Evolutionary conservation across 331 rosid genomes (phyloP).

Genomic region (Acacia pycnantha): DNA sequence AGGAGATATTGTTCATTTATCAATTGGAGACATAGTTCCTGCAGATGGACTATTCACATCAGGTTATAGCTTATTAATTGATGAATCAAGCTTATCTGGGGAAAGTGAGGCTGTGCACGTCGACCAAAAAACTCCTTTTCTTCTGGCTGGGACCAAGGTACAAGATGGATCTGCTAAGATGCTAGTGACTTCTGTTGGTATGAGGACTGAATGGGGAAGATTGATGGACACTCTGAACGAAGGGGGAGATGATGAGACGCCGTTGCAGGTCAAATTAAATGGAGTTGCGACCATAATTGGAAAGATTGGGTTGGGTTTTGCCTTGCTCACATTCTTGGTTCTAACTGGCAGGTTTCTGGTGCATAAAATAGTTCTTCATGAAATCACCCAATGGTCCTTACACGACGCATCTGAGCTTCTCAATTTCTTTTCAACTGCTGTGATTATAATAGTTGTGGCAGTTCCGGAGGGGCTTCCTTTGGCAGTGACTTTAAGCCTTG

Average conservation of each 20-base stretch:
- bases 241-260: slow-evolving; percentile 90
- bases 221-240: slow-evolving; percentile 79
- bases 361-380: slow-evolving; percentile 39
- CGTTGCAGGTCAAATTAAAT: slow-evolving; percentile 87
- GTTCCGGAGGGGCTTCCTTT: slow-evolving; percentile 91
- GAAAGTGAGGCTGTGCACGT: slow-evolving; percentile 77
- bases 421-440: slow-evolving; percentile 75
- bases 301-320: slow-evolving; percentile 76
- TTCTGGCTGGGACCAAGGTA: slow-evolving; percentile 76
- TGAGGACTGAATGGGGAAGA: slow-evolving; percentile 95
- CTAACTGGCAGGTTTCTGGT: slow-evolving; percentile 58
- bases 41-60: slow-evolving; percentile 77
- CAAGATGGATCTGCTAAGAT: slow-evolving; percentile 87
- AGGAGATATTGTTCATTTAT: slow-evolving; percentile 83
- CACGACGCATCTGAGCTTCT: slow-evolving; percentile 59
- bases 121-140: slow-evolving; percentile 48
- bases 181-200: slow-evolving; percentile 79
- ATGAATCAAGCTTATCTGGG: slow-evolving; percentile 86
- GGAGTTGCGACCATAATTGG: slow-evolving; percentile 93
- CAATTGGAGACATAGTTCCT: slow-evolving; percentile 82
- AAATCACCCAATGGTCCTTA: slow-evolving; percentile 52
- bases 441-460: slow-evolving; percentile 88
- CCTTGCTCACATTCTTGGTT: slow-evolving; percentile 69
- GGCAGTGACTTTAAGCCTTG: slow-evolving; percentile 91
- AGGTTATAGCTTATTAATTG: slow-evolving; percentile 67